Percentiles rank a stretch among this genome's conserved stretches.
Evolutionary conservation across 495 filamentous ascomycete genomes (phyloP).

Genomic region (Oidiodendron maius): DNA sequence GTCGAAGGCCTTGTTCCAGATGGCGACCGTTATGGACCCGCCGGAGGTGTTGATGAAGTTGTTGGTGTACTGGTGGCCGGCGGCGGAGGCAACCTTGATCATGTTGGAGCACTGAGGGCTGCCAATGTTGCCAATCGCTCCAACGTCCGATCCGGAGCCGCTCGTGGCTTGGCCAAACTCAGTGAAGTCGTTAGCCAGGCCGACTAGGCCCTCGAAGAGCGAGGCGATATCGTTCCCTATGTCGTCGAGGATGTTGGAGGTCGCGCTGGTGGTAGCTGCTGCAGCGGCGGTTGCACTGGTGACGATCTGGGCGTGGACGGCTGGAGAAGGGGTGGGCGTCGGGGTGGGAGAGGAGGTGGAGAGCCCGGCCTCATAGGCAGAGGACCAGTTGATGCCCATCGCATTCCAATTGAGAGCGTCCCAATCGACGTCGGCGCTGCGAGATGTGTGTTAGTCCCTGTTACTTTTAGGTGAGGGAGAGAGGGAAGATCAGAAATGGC

Average conservation of each 20-base stretch:
- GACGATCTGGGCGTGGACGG: neutral
- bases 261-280: neutral
- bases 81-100: conserved; percentile 31
- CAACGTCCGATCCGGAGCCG: conserved; percentile 22
- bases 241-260: neutral
- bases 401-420: conserved; percentile 15
- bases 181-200: conserved; percentile 7
- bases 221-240: neutral
- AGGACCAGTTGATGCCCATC: conserved; percentile 21
- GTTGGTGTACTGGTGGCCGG: conserved; percentile 40
- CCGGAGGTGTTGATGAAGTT: conserved; percentile 35
- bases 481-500: too few species aligned
- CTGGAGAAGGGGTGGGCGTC: neutral
- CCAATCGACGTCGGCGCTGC: conserved; percentile 18
- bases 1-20: conserved; percentile 49
- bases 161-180: conserved; percentile 7
- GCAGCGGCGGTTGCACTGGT: neutral
- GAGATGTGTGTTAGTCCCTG: conserved; percentile 2
- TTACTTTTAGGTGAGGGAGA: too few species aligned
- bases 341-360: neutral
- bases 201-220: conserved; percentile 10
- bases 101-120: conserved; percentile 50
- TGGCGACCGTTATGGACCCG: conserved; percentile 34
- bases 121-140: conserved; percentile 40
- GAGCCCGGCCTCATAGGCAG: conserved; percentile 17